Base-by-base conservation (phyloP, 2,329 filamentous ascomycete species). In the Chrysosporium queenslandicum region DNA sequence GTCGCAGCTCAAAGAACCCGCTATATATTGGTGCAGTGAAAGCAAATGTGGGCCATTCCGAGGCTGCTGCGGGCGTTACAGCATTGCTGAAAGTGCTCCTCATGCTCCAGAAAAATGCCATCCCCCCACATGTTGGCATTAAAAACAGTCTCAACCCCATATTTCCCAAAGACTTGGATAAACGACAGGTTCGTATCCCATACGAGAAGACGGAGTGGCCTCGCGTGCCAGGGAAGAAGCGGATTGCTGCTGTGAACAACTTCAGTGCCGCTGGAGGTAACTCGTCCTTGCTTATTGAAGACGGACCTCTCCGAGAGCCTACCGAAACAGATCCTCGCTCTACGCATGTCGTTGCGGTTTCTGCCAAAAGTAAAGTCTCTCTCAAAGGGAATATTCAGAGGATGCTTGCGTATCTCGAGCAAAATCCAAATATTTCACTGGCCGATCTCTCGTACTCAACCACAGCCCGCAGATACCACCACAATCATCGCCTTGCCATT, bases 221-320 rank as follows among this genome's bases (percentile, higher is more conserved):
- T 8, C 56, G 64, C 1, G 55, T 53, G 6, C 56, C 41, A 18
- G 59, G 58, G n/a, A 59, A 61, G n/a, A 66, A 66, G 50, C 65
- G 76, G 2, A 64, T 66, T 5, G 68, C 72, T 0, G 68, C 72
- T 0, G 65, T 85, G 56, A 87, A 87, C 70, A 86, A 84, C 65
- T 87, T 86, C 61, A 77, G 77, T 56, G 85, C 84, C 1, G 80
- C 83, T 25, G 83, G 83, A 50, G 83, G 83, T 6, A 86, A 86
- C 64, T 82, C 81, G 0, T 75, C 77, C 39, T 2, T 72, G 27
- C 9, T 71, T 3, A 12, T 73, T 0, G 66, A 70, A 53, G 70
- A 73, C 16, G 25, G 2, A 4, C 59, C 55, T 1, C 58, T 40
- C 21, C 18, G 20, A 40, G 18, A 21, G 18, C n/a, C n/a, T 3